Conservation (phyloP, 2,329 filamentous ascomycete genomes). For the Lecanicillium sp. region DNA sequence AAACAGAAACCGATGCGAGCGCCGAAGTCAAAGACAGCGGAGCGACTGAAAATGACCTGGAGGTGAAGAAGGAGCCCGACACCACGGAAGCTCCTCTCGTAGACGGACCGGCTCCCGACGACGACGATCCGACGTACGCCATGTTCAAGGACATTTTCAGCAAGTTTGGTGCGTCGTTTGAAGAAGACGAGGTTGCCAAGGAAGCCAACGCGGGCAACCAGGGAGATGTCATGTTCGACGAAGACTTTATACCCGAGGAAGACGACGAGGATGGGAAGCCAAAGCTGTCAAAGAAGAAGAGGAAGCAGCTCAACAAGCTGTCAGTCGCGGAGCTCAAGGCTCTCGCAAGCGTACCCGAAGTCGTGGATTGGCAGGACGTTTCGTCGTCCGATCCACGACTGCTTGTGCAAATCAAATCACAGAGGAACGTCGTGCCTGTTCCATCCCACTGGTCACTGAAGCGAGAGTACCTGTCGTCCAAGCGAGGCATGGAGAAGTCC, state of each 20-base stretch:
- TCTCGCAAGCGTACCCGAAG: constrained; percentile 80
- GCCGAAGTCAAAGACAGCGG: constrained; percentile 24
- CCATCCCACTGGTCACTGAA: constrained; percentile 93
- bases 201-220: constrained; percentile 66
- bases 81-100: constrained; percentile 19
- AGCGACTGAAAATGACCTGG: constrained; percentile 31
- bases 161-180: constrained; percentile 63
- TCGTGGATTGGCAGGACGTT: constrained; percentile 96
- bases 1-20: not conserved
- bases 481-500: constrained; percentile 92
- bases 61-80: constrained; percentile 33
- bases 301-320: constrained; percentile 83
- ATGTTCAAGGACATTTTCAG: constrained; percentile 76
- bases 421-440: constrained; percentile 92
- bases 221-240: constrained; percentile 74
- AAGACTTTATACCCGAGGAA: constrained; percentile 80
- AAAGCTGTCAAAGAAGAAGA: constrained; percentile 89
- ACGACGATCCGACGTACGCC: constrained; percentile 70
- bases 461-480: constrained; percentile 93
- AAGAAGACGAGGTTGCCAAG: constrained; percentile 55
- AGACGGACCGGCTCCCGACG: constrained; percentile 14
- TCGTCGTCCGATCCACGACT: constrained; percentile 83
- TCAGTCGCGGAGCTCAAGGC: constrained; percentile 95
- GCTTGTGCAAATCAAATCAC: constrained; percentile 88
- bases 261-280: constrained; percentile 62